phyloP scores from a whole-genome alignment of 2,329 filamentous ascomycete species.

The Trichophyton benhamiae region DNA sequence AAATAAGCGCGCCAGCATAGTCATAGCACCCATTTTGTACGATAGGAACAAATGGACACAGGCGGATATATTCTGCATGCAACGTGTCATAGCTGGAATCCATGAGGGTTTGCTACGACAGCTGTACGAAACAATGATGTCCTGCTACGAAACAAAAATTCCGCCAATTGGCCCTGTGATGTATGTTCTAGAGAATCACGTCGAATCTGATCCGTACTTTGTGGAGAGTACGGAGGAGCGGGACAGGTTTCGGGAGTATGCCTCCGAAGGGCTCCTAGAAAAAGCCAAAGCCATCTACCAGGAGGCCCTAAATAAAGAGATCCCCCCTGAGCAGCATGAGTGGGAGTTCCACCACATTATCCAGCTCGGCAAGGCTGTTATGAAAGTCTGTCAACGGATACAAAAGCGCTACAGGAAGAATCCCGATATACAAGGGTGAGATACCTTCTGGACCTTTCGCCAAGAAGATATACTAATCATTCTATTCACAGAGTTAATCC shows the following conservation, averaged over 20 bases:
- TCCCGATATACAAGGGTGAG: slow-evolving; percentile 68
- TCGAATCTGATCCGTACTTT: slow-evolving; percentile 67
- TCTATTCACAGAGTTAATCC: slow-evolving; percentile 39
- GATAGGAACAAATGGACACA: slow-evolving; percentile 56
- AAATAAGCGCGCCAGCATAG: slow-evolving; percentile 41
- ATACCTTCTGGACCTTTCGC: not conserved
- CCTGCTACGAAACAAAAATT: slow-evolving; percentile 79
- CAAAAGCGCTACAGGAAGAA: slow-evolving; percentile 85
- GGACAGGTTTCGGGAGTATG: slow-evolving; percentile 57
- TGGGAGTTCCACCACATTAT: slow-evolving; percentile 92
- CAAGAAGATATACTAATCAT: slow-evolving; percentile 10
- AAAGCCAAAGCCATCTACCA: slow-evolving; percentile 72
- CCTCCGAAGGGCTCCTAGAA: slow-evolving; percentile 59
- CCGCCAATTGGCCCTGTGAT: slow-evolving; percentile 69
- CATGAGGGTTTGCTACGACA: slow-evolving; percentile 77
- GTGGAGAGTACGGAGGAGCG: slow-evolving; percentile 56
- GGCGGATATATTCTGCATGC: slow-evolving; percentile 57
- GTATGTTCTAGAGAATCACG: slow-evolving; percentile 68
- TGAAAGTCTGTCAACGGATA: slow-evolving; percentile 74
- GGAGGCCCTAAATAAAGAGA: slow-evolving; percentile 62
- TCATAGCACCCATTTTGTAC: slow-evolving; percentile 36
- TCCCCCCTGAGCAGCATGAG: slow-evolving; percentile 65
- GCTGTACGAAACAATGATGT: slow-evolving; percentile 73
- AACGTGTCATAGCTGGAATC: slow-evolving; percentile 58
- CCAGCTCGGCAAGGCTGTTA: slow-evolving; percentile 72